phyloP scores from a whole-genome alignment of 2,329 filamentous ascomycete species.

The Aspergillus flavus region DNA sequence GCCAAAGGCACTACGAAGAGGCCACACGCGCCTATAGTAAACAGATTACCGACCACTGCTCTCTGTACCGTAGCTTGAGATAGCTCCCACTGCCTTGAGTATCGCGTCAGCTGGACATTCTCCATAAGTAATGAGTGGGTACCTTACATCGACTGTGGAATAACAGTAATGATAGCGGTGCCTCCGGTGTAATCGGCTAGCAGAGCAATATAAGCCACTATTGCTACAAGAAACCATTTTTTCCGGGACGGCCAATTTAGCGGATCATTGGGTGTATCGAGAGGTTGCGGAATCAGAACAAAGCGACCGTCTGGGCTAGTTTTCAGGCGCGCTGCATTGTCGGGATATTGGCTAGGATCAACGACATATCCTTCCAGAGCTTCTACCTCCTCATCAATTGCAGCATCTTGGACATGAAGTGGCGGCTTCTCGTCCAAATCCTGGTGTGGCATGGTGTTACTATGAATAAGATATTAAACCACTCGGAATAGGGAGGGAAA shows the following conservation, averaged over 20 bases:
- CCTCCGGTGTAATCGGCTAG: constrained; percentile 55
- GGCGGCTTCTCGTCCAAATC: constrained; percentile 6
- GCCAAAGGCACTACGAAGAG: constrained; percentile 43
- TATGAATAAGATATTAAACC: neutral
- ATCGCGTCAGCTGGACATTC: neutral
- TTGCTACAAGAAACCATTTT: constrained; percentile 54
- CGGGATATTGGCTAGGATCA: constrained; percentile 20
- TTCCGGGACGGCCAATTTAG: constrained; percentile 56
- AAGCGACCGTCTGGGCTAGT: constrained; percentile 42
- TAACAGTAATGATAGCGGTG: constrained; percentile 47
- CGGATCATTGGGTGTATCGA: constrained; percentile 54
- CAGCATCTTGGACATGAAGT: neutral
- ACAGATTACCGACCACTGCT: constrained; percentile 55
- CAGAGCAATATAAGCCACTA: constrained; percentile 52
- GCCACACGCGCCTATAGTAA: constrained; percentile 52
- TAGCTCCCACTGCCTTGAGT: constrained; percentile 50
- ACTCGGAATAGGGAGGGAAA: neutral
- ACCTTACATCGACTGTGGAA: constrained; percentile 47
- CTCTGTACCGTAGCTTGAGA: constrained; percentile 54
- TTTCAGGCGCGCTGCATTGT: constrained; percentile 32
- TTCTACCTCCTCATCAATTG: constrained; percentile 20
- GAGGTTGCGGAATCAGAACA: constrained; percentile 58
- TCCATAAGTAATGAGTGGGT: neutral
- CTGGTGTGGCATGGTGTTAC: neutral
- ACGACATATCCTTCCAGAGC: constrained; percentile 23